Conservation (phyloP, 495 filamentous ascomycete species). For the Aspergillus bertholletiae region DNA sequence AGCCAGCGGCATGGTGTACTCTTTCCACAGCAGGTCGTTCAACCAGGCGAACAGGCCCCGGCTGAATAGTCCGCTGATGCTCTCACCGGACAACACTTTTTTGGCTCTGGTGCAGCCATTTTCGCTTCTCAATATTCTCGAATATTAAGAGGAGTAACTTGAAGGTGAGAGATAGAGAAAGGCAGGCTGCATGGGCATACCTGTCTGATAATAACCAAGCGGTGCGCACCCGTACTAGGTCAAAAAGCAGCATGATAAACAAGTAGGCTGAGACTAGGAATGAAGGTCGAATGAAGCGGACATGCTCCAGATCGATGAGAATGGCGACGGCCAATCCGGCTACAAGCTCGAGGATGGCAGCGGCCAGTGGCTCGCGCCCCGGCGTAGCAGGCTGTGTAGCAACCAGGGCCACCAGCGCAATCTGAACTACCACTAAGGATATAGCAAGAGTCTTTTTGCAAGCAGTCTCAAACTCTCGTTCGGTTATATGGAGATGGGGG, state of each 20-base stretch:
- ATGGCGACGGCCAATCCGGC: constrained; percentile 32
- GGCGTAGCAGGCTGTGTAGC: constrained; percentile 19
- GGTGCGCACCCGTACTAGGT: constrained; percentile 46
- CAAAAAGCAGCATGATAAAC: constrained; percentile 47
- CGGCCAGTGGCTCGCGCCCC: constrained; percentile 31
- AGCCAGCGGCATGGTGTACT: constrained; percentile 33
- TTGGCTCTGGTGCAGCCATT: constrained; percentile 19
- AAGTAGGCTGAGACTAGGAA: constrained; percentile 50
- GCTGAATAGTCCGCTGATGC: constrained; percentile 42
- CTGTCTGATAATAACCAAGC: constrained; percentile 34
- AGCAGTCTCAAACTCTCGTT: not conserved
- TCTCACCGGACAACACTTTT: constrained; percentile 42
- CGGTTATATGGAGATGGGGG: not conserved
- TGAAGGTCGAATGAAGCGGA: constrained; percentile 44
- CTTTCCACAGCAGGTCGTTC: constrained; percentile 39
- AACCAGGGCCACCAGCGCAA: constrained; percentile 35
- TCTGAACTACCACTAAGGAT: constrained; percentile 29
- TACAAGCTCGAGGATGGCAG: constrained; percentile 31
- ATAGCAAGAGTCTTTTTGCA: constrained; percentile 24
- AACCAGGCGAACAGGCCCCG: constrained; percentile 50
- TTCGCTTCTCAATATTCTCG: constrained; percentile 43
- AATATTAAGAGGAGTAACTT: constrained; percentile 41
- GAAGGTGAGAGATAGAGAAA: constrained; percentile 34
- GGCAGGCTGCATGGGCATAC: constrained; percentile 24
- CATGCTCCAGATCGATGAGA: constrained; percentile 41